These are phyloP conservation scores for Fomitopsis palustris DNA, from an alignment of 1,284 basidiomycete genomes.

Conservation along the genomic window DNA sequence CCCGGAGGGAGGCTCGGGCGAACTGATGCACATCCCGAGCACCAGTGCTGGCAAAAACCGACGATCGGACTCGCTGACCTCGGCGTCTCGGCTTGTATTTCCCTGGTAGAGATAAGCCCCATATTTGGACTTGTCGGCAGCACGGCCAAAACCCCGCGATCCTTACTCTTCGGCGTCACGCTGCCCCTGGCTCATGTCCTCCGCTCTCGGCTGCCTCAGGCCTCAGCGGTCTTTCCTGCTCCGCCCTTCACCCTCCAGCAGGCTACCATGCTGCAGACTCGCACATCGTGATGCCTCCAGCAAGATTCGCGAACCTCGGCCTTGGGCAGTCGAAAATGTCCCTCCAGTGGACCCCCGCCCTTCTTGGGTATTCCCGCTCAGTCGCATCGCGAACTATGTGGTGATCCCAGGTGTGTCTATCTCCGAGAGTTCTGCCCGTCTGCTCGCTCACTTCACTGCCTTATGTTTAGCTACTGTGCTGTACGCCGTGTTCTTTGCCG, in stretches of 20 bases:
- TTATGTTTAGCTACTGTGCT: constrained; percentile 39
- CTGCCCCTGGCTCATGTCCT: background rate
- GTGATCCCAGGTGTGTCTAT: constrained; percentile 23
- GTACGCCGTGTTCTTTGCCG: constrained; percentile 60
- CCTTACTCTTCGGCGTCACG: background rate
- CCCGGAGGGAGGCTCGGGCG: background rate
- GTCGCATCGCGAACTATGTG: constrained; percentile 24
- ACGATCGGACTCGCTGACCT: background rate
- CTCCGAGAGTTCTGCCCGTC: background rate
- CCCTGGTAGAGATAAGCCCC: background rate
- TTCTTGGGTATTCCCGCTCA: constrained; percentile 21
- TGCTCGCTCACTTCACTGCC: background rate
- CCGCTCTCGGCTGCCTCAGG: background rate
- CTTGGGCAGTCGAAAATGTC: constrained; percentile 14
- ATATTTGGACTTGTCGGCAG: background rate
- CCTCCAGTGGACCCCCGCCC: constrained; percentile 18
- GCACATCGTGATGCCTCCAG: background rate
- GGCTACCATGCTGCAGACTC: background rate
- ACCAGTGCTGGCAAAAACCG: background rate
- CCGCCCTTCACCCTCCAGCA: background rate
- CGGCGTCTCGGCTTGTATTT: background rate
- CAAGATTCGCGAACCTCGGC: constrained; percentile 2
- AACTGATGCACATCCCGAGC: constrained; percentile 1
- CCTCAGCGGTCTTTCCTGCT: background rate
- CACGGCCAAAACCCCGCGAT: background rate